A percentile compares a stretch with the other conserved stretches of the same genome.
phyloP scores from a whole-genome alignment of 192 early-diverging fungal genomes.

The Backusella liffmaniae region DNA sequence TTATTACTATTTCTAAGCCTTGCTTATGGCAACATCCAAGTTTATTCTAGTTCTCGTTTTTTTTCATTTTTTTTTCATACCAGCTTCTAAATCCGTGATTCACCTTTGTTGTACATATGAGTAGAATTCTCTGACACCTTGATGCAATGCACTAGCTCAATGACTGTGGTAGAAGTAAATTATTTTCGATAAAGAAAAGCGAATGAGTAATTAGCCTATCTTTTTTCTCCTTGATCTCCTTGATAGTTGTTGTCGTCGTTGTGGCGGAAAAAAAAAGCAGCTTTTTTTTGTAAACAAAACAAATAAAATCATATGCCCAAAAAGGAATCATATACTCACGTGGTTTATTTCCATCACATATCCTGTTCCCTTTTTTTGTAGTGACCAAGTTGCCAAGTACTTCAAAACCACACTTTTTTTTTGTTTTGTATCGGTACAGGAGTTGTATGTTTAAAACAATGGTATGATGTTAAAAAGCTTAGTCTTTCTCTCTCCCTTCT shows the following conservation, averaged over 20 bases:
- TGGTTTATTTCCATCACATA: constrained; percentile 5
- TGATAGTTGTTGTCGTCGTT: not conserved
- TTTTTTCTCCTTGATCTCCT: constrained; percentile 6
- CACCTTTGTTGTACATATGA: not conserved
- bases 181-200: not conserved
- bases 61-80: not conserved
- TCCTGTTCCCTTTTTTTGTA: not conserved
- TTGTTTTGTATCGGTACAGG: not conserved
- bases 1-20: not conserved
- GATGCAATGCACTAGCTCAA: not conserved
- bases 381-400: not conserved
- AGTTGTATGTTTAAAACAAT: not conserved
- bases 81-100: not conserved
- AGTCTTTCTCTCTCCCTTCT: not conserved
- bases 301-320: not conserved
- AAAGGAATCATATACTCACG: not conserved
- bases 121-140: not conserved
- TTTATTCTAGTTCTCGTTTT: not conserved
- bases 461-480: not conserved
- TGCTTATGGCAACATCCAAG: not conserved
- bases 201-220: not conserved
- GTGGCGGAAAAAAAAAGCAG: not conserved
- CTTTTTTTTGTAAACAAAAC: not conserved
- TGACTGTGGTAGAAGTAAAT: not conserved
- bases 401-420: not conserved